Evolutionary conservation across 192 early-diverging fungal genomes (phyloP).

Genomic region (Backusella sp.): DNA sequence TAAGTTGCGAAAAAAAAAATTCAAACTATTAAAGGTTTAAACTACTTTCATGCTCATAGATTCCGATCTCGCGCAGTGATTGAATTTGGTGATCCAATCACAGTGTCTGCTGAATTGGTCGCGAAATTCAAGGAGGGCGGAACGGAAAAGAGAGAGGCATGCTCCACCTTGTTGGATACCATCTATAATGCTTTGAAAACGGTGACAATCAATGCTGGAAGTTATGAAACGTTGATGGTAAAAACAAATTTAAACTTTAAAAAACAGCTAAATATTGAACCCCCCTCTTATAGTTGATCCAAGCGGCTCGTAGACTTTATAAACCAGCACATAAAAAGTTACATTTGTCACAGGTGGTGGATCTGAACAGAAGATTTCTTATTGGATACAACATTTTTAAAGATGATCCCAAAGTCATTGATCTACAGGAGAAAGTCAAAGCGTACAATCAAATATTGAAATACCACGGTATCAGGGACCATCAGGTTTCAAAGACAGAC

Average conservation of each 20-base stretch:
- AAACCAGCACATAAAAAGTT: conserved; percentile 84
- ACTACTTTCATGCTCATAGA: conserved; percentile 94
- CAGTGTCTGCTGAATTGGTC: conserved; percentile 76
- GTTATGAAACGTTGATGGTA: conserved; percentile 92
- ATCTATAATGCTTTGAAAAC: conserved; percentile 80
- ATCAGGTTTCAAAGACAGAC: conserved; percentile 86
- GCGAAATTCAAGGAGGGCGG: conserved; percentile 84
- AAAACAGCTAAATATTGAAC: neutral
- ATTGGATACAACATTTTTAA: conserved; percentile 82
- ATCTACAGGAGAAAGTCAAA: conserved; percentile 71
- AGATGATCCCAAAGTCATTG: conserved; percentile 79
- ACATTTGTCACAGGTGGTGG: conserved; percentile 81
- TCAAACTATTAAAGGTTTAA: conserved; percentile 57
- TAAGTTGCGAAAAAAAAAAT: neutral
- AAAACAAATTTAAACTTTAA: conserved; percentile 5
- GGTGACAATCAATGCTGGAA: conserved; percentile 91
- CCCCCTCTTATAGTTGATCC: conserved; percentile 63
- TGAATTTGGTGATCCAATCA: conserved; percentile 93
- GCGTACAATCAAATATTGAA: conserved; percentile 88
- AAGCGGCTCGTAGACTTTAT: conserved; percentile 92
- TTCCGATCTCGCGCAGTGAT: conserved; percentile 98
- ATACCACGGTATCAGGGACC: conserved; percentile 93
- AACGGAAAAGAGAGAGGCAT: conserved; percentile 77
- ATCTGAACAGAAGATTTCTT: conserved; percentile 86
- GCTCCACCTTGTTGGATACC: conserved; percentile 72